Percentiles rank a stretch among this genome's conserved stretches.
Evolutionary conservation across 1,284 basidiomycete species (phyloP).

Genomic region (Apiotrichum porosum): DNA sequence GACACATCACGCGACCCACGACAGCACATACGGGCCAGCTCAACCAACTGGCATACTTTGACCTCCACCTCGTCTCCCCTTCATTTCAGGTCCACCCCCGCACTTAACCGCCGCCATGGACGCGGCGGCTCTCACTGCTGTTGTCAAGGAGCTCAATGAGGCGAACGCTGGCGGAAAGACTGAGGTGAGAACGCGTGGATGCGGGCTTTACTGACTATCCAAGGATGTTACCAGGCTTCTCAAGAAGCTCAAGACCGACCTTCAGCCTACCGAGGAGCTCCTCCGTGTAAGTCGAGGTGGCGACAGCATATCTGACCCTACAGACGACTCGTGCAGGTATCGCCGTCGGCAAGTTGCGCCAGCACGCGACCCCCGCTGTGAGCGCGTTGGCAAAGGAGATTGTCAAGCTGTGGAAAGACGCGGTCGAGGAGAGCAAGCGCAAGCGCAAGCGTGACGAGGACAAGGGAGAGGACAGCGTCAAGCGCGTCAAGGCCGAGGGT

Average conservation of each 20-base stretch:
- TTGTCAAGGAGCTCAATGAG: slow-evolving; percentile 49
- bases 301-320: not conserved
- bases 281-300: slow-evolving; percentile 73
- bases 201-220: not conserved
- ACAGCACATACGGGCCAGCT: no score
- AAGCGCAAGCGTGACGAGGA: slow-evolving; percentile 36
- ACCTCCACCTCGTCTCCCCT: slow-evolving; percentile 2
- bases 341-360: slow-evolving; percentile 84
- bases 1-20: no score
- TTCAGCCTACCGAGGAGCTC: slow-evolving; percentile 76
- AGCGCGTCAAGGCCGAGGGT: slow-evolving; percentile 34
- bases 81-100: not conserved
- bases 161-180: slow-evolving; percentile 71
- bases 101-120: slow-evolving; percentile 25
- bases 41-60: no score
- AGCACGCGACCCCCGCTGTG: slow-evolving; percentile 66
- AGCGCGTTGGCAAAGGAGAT: slow-evolving; percentile 84
- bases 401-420: slow-evolving; percentile 85
- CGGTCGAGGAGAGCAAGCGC: slow-evolving; percentile 71
- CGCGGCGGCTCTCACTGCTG: slow-evolving; percentile 24
- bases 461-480: slow-evolving; percentile 28
- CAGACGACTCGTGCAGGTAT: slow-evolving; percentile 75
- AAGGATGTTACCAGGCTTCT: slow-evolving; percentile 71
- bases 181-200: slow-evolving; percentile 58
- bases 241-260: slow-evolving; percentile 67